Evolutionary conservation across 371 early-diverging fungal genomes (phyloP), one percentile per base, ranked within the genome.

Genomic region (Mucor mucedo): DNA sequence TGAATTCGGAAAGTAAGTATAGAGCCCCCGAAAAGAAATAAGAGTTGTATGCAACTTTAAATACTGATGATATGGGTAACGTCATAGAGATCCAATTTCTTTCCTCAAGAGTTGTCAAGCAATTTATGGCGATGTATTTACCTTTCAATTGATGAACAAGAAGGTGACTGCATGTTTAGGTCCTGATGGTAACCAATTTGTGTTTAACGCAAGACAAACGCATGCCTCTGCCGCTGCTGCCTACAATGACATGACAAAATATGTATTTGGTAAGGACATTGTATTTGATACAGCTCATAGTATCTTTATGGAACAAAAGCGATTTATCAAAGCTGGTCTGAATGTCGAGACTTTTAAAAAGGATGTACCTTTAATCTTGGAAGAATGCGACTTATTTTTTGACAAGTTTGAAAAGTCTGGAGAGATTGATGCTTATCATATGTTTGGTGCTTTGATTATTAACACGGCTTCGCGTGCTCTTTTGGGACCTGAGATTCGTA

Each of bases 291-390:
- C 93, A 49, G 89, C 90, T 14, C 96, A 97, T 80, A 70, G 84
- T 58, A 77, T 93, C 60, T 89, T 98, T 66, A 96, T 98, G 97
- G 97, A 98, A 75, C 97, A 98, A 79, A 98, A 98, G 80, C 91
- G 82, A 90, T 94, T 98, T 72, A 91, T 95, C 76, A 98, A 98
- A 84, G 88, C 90, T 60, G 93, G 94, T 57, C 80, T 98, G 65
- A 89, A 93, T 58, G 86, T 87, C 58, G 91, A 93, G 13, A 89
- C 88, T 59, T 92, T 98, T 80, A 85, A 89, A 42, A 76, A 87
- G 39, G 96, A 96, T 79, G 90, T 97, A 14, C 91, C 93, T 48
- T 85, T 93, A 71, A 90, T 97, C 57, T 79, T 86, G 16, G 81
- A 92, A 54, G 98, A 98, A 79, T 86, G 90, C 55, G 73, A 72